These are phyloP conservation scores for Kalanchoe fedtschenkoi DNA, from an alignment of 164 flowering plant genomes.

Conservation along the genomic window DNA sequence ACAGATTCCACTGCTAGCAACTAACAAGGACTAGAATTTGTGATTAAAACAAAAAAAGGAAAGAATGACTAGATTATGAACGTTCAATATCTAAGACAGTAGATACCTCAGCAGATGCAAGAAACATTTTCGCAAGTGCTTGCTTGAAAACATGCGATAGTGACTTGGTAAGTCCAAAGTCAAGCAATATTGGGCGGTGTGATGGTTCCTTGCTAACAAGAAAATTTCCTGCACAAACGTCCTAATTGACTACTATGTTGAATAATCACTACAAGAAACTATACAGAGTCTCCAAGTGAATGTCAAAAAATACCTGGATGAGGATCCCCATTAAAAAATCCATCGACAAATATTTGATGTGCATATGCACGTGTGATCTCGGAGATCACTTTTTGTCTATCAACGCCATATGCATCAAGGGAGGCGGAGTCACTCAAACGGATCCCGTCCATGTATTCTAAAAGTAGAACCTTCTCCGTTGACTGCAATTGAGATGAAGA, in stretches of 20 bases:
- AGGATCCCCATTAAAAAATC: slow-evolving; percentile 97
- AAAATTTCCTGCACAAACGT: slow-evolving; percentile 57
- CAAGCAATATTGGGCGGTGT: slow-evolving; percentile 83
- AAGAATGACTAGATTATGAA: neutral
- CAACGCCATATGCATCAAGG: slow-evolving; percentile 56
- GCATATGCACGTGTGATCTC: slow-evolving; percentile 99
- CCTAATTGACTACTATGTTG: no score
- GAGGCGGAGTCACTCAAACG: slow-evolving; percentile 73
- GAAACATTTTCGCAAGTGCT: slow-evolving; percentile 96
- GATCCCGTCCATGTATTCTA: slow-evolving; percentile 95
- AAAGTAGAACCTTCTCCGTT: slow-evolving; percentile 67
- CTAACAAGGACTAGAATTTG: neutral
- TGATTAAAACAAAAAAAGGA: neutral
- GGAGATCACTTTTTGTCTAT: slow-evolving; percentile 83
- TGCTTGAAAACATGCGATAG: slow-evolving; percentile 61
- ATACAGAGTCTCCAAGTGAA: neutral
- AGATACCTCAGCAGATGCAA: slow-evolving; percentile 89
- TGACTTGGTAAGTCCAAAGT: slow-evolving; percentile 88
- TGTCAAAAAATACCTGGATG: slow-evolving; percentile 65
- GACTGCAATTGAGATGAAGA: slow-evolving; percentile 38
- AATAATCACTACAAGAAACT: neutral
- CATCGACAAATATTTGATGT: slow-evolving; percentile 95
- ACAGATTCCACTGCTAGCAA: no score
- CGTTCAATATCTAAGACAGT: neutral
- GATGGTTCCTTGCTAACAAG: slow-evolving; percentile 91